Evolutionary conservation across 2,329 filamentous ascomycete species (phyloP).

Genomic region (Pseudogymnoascus sp.): DNA sequence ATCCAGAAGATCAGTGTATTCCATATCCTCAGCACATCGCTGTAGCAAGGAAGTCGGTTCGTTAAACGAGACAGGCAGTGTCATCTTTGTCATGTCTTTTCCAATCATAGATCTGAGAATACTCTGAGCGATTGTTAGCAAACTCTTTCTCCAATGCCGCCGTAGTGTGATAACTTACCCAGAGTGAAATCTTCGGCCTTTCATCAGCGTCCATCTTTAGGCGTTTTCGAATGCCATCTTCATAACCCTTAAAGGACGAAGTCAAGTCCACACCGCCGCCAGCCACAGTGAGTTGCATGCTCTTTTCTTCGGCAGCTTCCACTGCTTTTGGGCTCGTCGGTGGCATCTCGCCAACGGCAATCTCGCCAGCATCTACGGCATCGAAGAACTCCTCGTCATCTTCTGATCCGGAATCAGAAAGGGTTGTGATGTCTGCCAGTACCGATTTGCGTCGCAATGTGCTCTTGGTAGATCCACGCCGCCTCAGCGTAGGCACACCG

Average conservation of each 20-base stretch:
- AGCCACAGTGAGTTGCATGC: conserved; percentile 36
- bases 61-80: conserved; percentile 94
- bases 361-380: conserved; percentile 86
- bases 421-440: conserved; percentile 62
- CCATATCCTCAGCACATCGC: conserved; percentile 94
- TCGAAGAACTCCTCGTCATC: conserved; percentile 95
- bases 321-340: conserved; percentile 31
- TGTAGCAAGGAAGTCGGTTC: conserved; percentile 94
- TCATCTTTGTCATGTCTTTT: conserved; percentile 99
- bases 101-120: conserved; percentile 99
- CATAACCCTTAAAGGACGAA: conserved; percentile 79
- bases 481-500: conserved; percentile 30
- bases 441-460: conserved; percentile 54
- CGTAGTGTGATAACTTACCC: conserved; percentile 55
- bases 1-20: conserved; percentile 89
- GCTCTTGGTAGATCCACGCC: conserved; percentile 37
- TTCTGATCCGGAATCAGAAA: conserved; percentile 70
- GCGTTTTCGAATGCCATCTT: conserved; percentile 71
- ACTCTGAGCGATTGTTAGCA: conserved; percentile 48
- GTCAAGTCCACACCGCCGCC: conserved; percentile 56
- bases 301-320: conserved; percentile 32
- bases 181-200: conserved; percentile 87
- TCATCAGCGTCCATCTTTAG: conserved; percentile 89
- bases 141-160: not conserved
- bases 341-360: conserved; percentile 69